Base-by-base conservation (phyloP, 2,329 filamentous ascomycete species). In the Delphinella strobiligena region DNA sequence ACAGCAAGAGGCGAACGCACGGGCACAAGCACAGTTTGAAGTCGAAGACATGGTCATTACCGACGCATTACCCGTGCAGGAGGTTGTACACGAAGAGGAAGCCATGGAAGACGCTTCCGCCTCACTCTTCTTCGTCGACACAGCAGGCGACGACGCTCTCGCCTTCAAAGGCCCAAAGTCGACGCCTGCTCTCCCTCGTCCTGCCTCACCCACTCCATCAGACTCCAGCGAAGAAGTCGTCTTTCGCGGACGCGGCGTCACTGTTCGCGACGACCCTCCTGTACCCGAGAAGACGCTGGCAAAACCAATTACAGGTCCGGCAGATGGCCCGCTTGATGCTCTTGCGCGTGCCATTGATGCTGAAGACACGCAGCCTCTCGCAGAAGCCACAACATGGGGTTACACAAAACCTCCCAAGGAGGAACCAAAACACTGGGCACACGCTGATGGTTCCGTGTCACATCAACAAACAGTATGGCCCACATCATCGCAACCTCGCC, bases 211-310 rank as follows among this genome's bases (percentile, higher is more conserved):
- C 12, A 61, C 61, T 2, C 51, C 53, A 5, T 71, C 69, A 0
- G 68, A 75, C 46, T 83, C 80, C 0, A 82, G 79, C 51, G 82
- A 83, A 35, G 84, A 94, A 47, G 64, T 85, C 4, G 76, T 87
- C 34, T 51, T 83, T 53, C 71, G 77, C 30, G 67, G 77, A 18
- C 51, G 45, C 34, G 48, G 41, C 30, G 43, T 52, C 7, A 49
- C 40, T 12, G 40, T 53, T 8, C 42, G 51, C 18, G 47, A 56
- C 31, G 51, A 56, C 35, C 52, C 54, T n/a, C 43, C 34, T 18
- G 34, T 18, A 15, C 18, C 27, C 11, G 14, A 17, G 22, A 27
- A 27, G 22, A n/a, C n/a, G n/a, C n/a, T n/a, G n/a, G n/a, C n/a
- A n/a, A n/a, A n/a, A n/a, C n/a, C n/a, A n/a, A n/a, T n/a, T n/a